phyloP scores from a whole-genome alignment of 768 basidiomycete genomes.

The Psilocybe azurescens region DNA sequence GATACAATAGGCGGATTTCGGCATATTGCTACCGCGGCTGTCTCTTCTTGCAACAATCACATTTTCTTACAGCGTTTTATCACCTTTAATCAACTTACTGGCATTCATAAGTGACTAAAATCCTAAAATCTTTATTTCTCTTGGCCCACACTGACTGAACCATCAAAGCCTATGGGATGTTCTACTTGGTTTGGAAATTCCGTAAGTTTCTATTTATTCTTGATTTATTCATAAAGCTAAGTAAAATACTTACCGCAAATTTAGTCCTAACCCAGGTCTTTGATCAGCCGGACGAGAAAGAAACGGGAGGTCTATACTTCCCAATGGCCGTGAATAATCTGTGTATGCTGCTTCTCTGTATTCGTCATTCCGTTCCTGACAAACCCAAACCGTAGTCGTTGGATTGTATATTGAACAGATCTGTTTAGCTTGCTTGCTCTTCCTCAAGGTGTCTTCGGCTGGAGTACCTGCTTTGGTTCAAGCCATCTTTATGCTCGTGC shows the following conservation, averaged over 20 bases:
- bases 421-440: constrained; percentile 69
- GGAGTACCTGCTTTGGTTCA: constrained; percentile 42
- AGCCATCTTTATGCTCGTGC: constrained; percentile 62
- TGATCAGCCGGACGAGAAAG: constrained; percentile 54
- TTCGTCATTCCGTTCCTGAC: constrained; percentile 15
- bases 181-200: constrained; percentile 67
- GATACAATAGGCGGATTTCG: constrained; percentile 49
- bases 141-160: background rate
- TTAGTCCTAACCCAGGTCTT: constrained; percentile 56
- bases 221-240: constrained; percentile 5
- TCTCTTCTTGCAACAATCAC: constrained; percentile 58
- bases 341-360: constrained; percentile 40
- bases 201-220: constrained; percentile 31
- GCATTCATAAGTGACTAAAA: constrained; percentile 54
- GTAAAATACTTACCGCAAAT: background rate
- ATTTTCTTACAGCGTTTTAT: constrained; percentile 65
- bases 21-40: constrained; percentile 51
- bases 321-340: constrained; percentile 54
- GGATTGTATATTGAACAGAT: constrained; percentile 77
- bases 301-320: constrained; percentile 52
- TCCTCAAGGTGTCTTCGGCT: constrained; percentile 53
- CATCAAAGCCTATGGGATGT: constrained; percentile 52
- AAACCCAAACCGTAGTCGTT: constrained; percentile 45
- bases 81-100: constrained; percentile 70
- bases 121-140: background rate